Base-by-base conservation (phyloP, 805 yeast genomes). In the Candida rishiriensis region DNA sequence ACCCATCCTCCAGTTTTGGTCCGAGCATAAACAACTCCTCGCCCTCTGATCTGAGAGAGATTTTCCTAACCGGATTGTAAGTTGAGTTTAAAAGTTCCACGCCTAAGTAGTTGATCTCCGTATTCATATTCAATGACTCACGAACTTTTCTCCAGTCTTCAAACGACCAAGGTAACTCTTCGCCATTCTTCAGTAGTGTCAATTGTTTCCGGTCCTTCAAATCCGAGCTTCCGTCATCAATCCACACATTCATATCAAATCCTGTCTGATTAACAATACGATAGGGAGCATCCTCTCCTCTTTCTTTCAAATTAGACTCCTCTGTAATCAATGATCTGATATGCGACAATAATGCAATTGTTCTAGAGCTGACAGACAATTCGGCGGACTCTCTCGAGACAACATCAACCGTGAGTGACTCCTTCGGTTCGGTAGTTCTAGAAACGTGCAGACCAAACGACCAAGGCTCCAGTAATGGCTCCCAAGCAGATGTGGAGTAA, bases 401-500 rank as follows among this genome's bases (percentile, higher is more conserved):
- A 6, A 93, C 67, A 55, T 88, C 90, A 37, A 91, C 70, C 31
- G 73, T 59, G 3, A 84, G 55, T 15, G 77, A 69, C 6, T 75
- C 69, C 6, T 72, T 71, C 0, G 79, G 74, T 12, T 69, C 70
- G 0, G 58, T 47, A 0, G 65, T 65, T 42, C 75, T 77, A 1
- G 86, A 71, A 2, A 85, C 78, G 59, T 85, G 88, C 11, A 87
- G 64, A 0, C 88, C 81, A 40, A 91, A 70, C 7, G 88, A 83
- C 86, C 96, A 85, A 0, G 91, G 83, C 57, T 93, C 99, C 40
- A 93, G 62, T 38, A 93, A 68, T 0, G 99, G 97, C 56, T 93
- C 98, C 98, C 99, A 90, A 0, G 88, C 77, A 3, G 97, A 89
- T 49, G 85, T 79, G 0, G 97, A 78, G 61, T 90, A 90, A 61